Conservation (phyloP, 2,329 filamentous ascomycete genomes). For the Colletotrichum godetiae region DNA sequence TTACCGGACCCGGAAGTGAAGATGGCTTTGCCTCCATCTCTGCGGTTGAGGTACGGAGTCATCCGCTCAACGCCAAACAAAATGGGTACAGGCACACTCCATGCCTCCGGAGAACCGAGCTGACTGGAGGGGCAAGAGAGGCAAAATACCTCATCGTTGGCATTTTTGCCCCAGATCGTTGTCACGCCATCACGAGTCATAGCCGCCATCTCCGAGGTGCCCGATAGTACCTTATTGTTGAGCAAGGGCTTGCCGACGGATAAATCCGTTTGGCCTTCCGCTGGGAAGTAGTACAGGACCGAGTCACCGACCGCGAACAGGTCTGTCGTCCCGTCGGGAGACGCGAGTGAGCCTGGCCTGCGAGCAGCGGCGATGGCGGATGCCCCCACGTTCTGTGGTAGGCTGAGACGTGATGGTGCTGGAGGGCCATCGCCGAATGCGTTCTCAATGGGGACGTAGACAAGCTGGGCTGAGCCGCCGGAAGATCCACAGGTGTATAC, state of each 20-base stretch:
- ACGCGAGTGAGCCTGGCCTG: rapidly evolving
- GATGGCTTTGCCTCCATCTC: not conserved
- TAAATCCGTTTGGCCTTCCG: not conserved
- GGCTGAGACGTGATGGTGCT: not conserved
- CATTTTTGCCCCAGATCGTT: not conserved
- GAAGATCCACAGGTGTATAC: not conserved
- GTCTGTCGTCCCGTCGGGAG: not conserved
- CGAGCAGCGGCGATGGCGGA: not conserved
- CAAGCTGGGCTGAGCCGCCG: not conserved
- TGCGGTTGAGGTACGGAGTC: not conserved
- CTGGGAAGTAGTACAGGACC: not conserved
- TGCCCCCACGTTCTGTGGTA: not conserved
- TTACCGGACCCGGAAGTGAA: not conserved
- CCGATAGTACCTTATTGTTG: rapidly evolving
- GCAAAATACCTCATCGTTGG: not conserved
- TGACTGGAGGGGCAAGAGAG: not conserved
- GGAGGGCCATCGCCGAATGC: not conserved
- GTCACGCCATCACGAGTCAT: not conserved
- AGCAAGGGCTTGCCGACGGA: not conserved
- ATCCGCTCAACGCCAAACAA: not conserved
- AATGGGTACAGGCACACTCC: not conserved
- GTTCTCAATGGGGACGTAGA: not conserved
- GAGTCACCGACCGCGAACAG: not conserved
- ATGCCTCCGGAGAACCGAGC: not conserved
- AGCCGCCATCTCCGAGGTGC: not conserved